Evolutionary conservation across 75 land plant genomes (phyloP).

Genomic region (Pinus tabuliformis): DNA sequence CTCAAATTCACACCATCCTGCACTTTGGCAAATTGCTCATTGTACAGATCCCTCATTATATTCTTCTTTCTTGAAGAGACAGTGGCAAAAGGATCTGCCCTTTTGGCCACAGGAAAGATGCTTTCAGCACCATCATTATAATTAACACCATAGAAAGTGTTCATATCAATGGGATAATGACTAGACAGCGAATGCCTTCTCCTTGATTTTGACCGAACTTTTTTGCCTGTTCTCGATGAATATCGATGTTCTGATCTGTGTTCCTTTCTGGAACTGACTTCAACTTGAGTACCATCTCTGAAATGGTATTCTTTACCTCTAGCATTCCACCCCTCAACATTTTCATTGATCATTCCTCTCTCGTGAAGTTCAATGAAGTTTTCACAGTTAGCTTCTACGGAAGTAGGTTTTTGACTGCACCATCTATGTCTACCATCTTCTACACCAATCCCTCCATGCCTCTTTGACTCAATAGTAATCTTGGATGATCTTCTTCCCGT

Average conservation of each 20-base stretch:
- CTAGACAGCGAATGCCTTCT: conserved; percentile 5
- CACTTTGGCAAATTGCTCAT: neutral
- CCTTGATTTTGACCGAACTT: conserved; percentile 1
- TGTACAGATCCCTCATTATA: neutral
- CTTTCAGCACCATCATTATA: neutral
- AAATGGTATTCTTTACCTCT: neutral
- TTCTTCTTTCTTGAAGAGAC: conserved; percentile 5
- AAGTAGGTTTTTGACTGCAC: neutral
- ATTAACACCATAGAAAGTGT: neutral
- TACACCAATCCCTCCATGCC: neutral
- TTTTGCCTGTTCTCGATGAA: conserved; percentile 6
- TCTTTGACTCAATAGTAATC: neutral
- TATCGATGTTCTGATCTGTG: neutral
- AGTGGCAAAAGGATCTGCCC: neutral
- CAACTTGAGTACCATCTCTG: neutral
- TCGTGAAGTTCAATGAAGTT: neutral
- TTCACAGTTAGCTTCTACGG: neutral
- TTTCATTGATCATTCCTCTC: neutral
- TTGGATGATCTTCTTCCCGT: neutral
- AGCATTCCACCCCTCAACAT: conserved; percentile 1
- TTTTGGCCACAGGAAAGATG: neutral
- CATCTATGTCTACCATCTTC: neutral
- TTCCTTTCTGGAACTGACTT: neutral
- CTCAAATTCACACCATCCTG: neutral
- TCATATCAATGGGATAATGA: conserved; percentile 7